Base-by-base conservation (phyloP, 768 basidiomycete species). In the Kwoniella botswanensis region DNA sequence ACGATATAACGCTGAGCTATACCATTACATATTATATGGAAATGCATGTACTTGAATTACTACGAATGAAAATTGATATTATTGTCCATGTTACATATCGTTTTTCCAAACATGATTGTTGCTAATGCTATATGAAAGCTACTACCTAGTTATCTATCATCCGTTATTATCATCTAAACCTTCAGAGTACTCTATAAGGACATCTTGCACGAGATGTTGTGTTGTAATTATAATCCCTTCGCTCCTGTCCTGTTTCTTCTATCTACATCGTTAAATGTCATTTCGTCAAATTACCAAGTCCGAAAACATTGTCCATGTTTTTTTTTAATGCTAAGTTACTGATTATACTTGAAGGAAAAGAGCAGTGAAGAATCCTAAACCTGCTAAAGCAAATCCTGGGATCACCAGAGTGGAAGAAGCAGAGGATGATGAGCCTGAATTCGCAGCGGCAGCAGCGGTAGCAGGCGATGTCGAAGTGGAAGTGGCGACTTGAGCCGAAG, bases 401-500 rank as follows among this genome's bases (percentile, higher is more conserved):
- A 61, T 42, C 3, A 44, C 17, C 22, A 43, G 6, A 7, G 35
- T 22, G n/a, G 59, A 61, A 35, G 41, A 61, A n/a, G 41, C 59
- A 18, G 41, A 43, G 18, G 59, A 61, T 9, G 59, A 22, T n/a
- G 15, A 13, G 21, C 42, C 46, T 12, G 57, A 58, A 13, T 35
- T 21, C 24, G 26, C 57, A 29, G 57, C 57, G 17, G 22, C 29
- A 4, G 57, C 57, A 58, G 57, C 57, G 15, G 57, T 58, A 26
- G 15, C 50, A 35, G 59, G 29, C 2, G 57, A 50, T 21, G 67
- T 46, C 6, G 43, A 24, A 4, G 67, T 59, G n/a, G 53, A 43
- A 22, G 22, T 12, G 22, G 67, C 15, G 41, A 59, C 67, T n/a
- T 41, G 43, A 57, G 73, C 63, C 6, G 76, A 67, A 15, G 74